Evolutionary conservation across 306 rosid genomes (phyloP).

Genomic region (Cucurbita ficifolia): DNA sequence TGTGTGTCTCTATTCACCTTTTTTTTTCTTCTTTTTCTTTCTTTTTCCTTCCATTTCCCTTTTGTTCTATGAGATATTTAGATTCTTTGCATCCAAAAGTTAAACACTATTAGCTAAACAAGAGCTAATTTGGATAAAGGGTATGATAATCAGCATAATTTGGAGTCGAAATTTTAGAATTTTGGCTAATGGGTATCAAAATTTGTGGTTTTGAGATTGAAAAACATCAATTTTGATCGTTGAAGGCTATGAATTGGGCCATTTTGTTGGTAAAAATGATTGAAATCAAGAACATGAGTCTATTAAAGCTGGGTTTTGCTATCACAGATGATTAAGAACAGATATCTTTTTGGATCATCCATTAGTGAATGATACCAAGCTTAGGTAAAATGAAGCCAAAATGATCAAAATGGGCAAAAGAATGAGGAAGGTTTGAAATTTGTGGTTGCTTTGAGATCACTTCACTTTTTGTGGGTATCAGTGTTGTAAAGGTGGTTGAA

Average conservation of each 20-base stretch:
- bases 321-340: neutral
- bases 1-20: constrained; percentile 4
- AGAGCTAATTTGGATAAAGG: neutral
- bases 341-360: neutral
- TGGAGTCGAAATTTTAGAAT: neutral
- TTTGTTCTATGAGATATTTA: neutral
- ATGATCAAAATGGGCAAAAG: neutral
- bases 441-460: constrained; percentile 1
- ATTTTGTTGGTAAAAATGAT: neutral
- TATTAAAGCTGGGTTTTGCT: neutral
- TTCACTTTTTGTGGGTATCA: neutral
- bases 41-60: neutral
- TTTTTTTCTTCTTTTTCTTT: neutral
- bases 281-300: neutral
- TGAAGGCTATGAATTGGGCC: neutral
- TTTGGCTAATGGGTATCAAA: neutral
- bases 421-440: constrained; percentile 2
- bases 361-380: neutral
- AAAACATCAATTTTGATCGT: neutral
- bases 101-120: neutral
- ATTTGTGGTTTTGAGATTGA: neutral
- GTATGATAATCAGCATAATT: neutral
- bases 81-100: neutral
- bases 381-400: neutral
- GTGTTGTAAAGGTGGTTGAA: constrained; percentile 2